Base-by-base conservation (phyloP, 2,329 filamentous ascomycete species). In the Sarocladium strictum region DNA sequence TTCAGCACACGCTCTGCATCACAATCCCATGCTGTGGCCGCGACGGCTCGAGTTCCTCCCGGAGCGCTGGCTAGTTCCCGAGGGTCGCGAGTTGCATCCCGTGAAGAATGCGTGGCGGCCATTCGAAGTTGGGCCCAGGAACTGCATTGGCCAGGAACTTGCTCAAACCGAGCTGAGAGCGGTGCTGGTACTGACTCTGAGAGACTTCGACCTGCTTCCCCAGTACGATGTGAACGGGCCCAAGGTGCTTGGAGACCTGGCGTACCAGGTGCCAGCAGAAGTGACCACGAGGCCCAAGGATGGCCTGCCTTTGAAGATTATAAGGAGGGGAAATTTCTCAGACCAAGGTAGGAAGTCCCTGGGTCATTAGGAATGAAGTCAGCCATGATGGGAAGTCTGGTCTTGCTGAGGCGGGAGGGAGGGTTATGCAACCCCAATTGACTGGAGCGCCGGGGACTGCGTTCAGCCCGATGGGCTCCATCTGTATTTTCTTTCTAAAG, bases 131-230 rank as follows among this genome's bases (percentile, higher is more conserved):
- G 79, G 80, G 0, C 72, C 72, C 2, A 63, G 80, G 14, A 75
- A 72, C 26, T 84, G 80, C 58, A 73, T 83, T n/a, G 80, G 79
- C 1, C 77, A 82, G 62, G 76, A 78, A 58, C 67, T 83, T 43
- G 80, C 75, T 1, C 73, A 76, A 65, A 66, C 79, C 15, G 80
- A 84, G 64, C 61, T 77, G 21, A 75, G 74, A 58, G 67, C 78
- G 29, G 72, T 78, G 6, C 64, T 83, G 26, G 74, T 75, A 2
- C 63, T 82, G 60, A 75, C 74, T 0, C 62, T 76, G 12, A 62
- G 78, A 50, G 72, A 74, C 17, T 78, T 81, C 49, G 76, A 81
- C 33, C 73, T 84, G 3, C 7, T 27, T 23, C 43, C 43, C 15
- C 43, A 47, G 23, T 47, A 47, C 24, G 43, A 47, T 47, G 5